Conservation (phyloP, 768 basidiomycete species). For the Infundibulicybe gibba region DNA sequence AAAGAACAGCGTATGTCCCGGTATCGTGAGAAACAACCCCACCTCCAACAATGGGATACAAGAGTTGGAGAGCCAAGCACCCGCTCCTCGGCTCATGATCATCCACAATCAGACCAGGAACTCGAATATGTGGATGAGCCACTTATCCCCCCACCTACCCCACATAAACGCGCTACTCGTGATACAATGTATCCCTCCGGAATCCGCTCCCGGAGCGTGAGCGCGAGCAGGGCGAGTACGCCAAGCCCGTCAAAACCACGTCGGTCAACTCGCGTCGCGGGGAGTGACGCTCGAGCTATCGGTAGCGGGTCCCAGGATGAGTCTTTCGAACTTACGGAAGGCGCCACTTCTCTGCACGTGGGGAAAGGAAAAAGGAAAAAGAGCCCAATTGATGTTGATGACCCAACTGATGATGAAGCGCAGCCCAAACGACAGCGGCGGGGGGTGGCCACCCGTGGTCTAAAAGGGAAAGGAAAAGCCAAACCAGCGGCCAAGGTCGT, state of each 20-base stretch:
- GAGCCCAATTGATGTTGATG: too few relatives aligned
- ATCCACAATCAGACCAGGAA: slow-evolving; percentile 8
- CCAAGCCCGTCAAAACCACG: slow-evolving; percentile 18
- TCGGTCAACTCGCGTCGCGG: slow-evolving; percentile 22
- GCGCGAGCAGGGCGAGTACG: slow-evolving; percentile 27
- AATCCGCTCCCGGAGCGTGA: slow-evolving; percentile 6
- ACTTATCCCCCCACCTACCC: slow-evolving; percentile 25
- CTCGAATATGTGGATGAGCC: slow-evolving; percentile 6
- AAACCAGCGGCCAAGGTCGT: slow-evolving; percentile 2
- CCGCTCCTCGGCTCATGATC: slow-evolving; percentile 12
- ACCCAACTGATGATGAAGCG: too few relatives aligned
- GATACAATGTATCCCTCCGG: slow-evolving; percentile 6
- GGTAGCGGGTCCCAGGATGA: slow-evolving; percentile 14
- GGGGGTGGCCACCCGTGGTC: background rate
- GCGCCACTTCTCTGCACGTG: too few relatives aligned
- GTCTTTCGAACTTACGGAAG: slow-evolving; percentile 5
- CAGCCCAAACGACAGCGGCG: too few relatives aligned
- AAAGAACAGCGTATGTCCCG: slow-evolving; percentile 32
- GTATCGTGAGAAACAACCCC: slow-evolving; percentile 9
- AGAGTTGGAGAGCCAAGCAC: slow-evolving; percentile 12
- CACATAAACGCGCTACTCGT: slow-evolving; percentile 26
- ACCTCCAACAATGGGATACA: slow-evolving; percentile 15
- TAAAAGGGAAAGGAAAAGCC: slow-evolving; percentile 10
- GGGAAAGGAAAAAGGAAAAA: too few relatives aligned
- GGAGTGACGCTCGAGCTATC: background rate